A percentile compares a stretch with the other conserved stretches of the same genome.
Conservation (phyloP, 1,139 yeast species). For the Yamadazyma atmosphaerica region DNA sequence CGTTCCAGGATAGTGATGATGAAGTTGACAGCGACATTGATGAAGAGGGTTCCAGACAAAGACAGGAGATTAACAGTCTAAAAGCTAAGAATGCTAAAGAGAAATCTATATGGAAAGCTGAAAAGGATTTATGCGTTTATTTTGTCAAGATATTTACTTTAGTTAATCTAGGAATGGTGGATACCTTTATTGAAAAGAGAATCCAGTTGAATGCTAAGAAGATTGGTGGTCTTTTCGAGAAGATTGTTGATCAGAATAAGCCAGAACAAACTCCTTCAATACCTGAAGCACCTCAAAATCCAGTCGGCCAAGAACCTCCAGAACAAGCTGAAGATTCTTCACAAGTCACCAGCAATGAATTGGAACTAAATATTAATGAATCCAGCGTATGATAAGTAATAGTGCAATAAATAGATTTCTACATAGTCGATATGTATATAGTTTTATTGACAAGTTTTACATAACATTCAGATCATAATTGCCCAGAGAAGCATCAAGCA, state of each 20-base stretch:
- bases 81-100: slow-evolving; percentile 13
- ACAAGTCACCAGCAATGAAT: background rate
- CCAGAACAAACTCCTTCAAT: background rate
- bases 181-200: slow-evolving; percentile 33
- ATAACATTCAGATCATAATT: background rate
- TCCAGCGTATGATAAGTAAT: background rate
- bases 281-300: background rate
- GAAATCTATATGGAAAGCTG: slow-evolving; percentile 31
- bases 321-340: background rate
- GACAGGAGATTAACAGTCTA: slow-evolving; percentile 7
- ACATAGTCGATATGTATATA: background rate
- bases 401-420: background rate
- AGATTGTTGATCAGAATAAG: slow-evolving; percentile 22
- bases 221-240: slow-evolving; percentile 44
- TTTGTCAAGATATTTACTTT: slow-evolving; percentile 52
- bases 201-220: slow-evolving; percentile 45
- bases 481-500: background rate
- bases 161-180: slow-evolving; percentile 38
- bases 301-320: background rate
- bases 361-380: slow-evolving; percentile 5
- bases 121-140: slow-evolving; percentile 51
- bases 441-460: too few relatives aligned
- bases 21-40: slow-evolving; percentile 24
- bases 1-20: slow-evolving; percentile 13
- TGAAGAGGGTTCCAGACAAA: slow-evolving; percentile 10